Conservation (phyloP, 345 rosid species). For the Carallia brachiata region DNA sequence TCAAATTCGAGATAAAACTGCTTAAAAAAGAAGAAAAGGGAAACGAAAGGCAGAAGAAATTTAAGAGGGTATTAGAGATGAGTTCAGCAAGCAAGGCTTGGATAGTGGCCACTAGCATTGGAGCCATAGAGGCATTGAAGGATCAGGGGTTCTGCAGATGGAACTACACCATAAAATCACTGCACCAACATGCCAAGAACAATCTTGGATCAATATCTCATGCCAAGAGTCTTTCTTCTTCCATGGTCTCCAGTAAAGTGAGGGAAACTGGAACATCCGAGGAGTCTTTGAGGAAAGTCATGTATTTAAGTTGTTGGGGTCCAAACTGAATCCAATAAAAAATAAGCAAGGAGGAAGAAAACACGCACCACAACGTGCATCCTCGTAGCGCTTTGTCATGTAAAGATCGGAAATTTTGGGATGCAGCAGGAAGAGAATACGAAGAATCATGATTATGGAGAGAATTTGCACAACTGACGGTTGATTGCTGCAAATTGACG, state of each 20-base stretch:
- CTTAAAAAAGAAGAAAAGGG: background rate
- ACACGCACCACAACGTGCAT: no score
- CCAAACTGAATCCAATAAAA: constrained; percentile 14
- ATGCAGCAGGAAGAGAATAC: no score
- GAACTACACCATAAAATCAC: constrained; percentile 41
- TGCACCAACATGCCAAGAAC: constrained; percentile 49
- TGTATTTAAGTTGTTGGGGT: constrained; percentile 60
- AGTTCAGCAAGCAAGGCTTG: constrained; percentile 46
- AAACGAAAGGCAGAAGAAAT: no score
- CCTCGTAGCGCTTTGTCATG: no score
- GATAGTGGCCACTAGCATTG: constrained; percentile 46
- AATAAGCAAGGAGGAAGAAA: no score
- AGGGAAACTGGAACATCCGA: constrained; percentile 29
- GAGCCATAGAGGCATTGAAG: constrained; percentile 58
- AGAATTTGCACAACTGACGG: no score
- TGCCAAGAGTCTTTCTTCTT: constrained; percentile 41
- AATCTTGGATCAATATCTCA: constrained; percentile 37
- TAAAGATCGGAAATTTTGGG: no score
- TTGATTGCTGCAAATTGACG: no score
- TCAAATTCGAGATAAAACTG: no score
- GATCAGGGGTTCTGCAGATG: constrained; percentile 62
- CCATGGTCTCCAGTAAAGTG: constrained; percentile 6
- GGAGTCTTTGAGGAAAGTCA: constrained; percentile 47
- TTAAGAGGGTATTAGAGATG: constrained; percentile 10
- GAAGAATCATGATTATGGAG: no score